Evolutionary conservation across 352 stramenopile genomes (phyloP).

Genomic region (Salisapilia sapeloensis): DNA sequence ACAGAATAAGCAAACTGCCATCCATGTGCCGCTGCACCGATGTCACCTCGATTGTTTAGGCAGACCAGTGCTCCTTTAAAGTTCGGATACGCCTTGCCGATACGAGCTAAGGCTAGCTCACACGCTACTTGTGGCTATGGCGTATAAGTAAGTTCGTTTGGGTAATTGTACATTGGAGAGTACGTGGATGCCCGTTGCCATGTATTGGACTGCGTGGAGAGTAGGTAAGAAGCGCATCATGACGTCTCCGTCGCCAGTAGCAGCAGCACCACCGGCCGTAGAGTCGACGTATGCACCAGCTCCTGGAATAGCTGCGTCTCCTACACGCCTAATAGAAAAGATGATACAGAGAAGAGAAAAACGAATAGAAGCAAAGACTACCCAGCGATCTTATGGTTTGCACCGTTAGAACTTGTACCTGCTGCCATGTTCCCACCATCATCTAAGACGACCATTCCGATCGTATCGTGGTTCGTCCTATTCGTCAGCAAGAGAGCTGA

Average conservation of each 20-base stretch:
- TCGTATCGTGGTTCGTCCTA: slow-evolving; percentile 78
- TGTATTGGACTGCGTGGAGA: slow-evolving; percentile 68
- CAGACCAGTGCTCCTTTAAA: slow-evolving; percentile 74
- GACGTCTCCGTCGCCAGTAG: slow-evolving; percentile 80
- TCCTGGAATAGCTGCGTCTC: slow-evolving; percentile 68
- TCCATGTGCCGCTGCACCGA: slow-evolving; percentile 48
- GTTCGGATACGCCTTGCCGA: slow-evolving; percentile 28
- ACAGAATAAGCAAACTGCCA: slow-evolving; percentile 62
- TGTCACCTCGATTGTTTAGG: slow-evolving; percentile 50
- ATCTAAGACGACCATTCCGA: slow-evolving; percentile 75
- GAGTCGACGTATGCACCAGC: slow-evolving; percentile 80
- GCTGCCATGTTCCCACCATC: slow-evolving; percentile 52
- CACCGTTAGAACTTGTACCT: slow-evolving; percentile 81
- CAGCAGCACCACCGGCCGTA: slow-evolving; percentile 55
- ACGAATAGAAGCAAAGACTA: slow-evolving; percentile 4
- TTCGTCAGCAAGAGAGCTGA: slow-evolving; percentile 2
- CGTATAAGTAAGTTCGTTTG: too few relatives aligned
- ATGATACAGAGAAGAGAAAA: neutral
- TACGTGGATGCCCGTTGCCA: slow-evolving; percentile 56
- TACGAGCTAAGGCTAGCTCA: slow-evolving; percentile 24
- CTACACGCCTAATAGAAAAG: slow-evolving; percentile 43
- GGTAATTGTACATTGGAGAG: slow-evolving; percentile 1
- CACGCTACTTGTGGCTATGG: slow-evolving; percentile 44
- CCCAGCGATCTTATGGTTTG: slow-evolving; percentile 80
- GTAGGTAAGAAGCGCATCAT: slow-evolving; percentile 87